Conservation (phyloP, 2,329 filamentous ascomycete genomes). For the Pestalotiopsis sp. region DNA sequence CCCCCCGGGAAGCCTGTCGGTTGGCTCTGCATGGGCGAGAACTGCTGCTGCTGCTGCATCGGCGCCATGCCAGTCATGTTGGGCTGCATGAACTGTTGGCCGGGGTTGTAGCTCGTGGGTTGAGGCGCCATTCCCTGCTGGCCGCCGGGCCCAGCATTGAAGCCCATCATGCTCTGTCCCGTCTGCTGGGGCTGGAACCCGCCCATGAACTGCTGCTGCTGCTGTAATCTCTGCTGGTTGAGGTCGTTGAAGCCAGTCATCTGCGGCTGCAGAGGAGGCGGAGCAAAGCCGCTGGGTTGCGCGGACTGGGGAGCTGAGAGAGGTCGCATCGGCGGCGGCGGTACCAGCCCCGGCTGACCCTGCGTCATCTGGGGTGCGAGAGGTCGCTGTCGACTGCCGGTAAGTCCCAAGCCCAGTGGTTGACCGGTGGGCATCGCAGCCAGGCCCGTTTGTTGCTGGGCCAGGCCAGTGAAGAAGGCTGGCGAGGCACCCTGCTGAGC, state of each 20-base stretch:
- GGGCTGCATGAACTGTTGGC: constrained; percentile 46
- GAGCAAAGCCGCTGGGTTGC: constrained; percentile 72
- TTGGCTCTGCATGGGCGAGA: constrained; percentile 59
- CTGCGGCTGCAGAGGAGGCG: constrained; percentile 79
- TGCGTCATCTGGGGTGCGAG: constrained; percentile 66
- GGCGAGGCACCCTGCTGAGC: constrained; percentile 58
- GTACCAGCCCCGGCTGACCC: constrained; percentile 65
- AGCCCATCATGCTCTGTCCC: constrained; percentile 41
- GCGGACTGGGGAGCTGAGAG: constrained; percentile 86
- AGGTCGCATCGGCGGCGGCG: constrained; percentile 78
- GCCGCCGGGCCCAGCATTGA: constrained; percentile 38
- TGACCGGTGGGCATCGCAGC: constrained; percentile 37
- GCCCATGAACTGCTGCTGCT: constrained; percentile 61
- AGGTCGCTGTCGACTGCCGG: constrained; percentile 67
- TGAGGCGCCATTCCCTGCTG: constrained; percentile 27
- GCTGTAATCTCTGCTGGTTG: constrained; percentile 66
- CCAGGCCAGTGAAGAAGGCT: constrained; percentile 56
- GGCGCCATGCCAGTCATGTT: constrained; percentile 42
- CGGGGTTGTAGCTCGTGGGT: constrained; percentile 36
- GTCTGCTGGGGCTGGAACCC: constrained; percentile 42
- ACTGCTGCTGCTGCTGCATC: constrained; percentile 37
- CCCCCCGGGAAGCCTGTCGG: constrained; percentile 60
- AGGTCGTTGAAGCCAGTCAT: constrained; percentile 81
- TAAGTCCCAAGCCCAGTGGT: constrained; percentile 46
- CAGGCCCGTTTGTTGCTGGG: constrained; percentile 51